Base-by-base conservation (phyloP, 257 asterid genomes). In the Solanum pinnatisectum region DNA sequence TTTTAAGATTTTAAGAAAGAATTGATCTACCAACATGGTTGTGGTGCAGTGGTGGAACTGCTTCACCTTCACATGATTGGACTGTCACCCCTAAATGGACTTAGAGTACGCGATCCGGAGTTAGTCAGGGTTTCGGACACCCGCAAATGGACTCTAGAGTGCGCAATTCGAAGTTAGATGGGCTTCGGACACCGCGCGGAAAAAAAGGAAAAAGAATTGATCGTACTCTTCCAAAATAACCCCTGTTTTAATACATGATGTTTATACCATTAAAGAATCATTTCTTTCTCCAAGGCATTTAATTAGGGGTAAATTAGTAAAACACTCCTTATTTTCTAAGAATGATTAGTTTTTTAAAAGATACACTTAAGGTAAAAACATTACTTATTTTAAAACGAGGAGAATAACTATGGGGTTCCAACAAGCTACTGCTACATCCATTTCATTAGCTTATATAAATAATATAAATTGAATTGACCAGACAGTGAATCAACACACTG, bases 151-250 rank as follows among this genome's bases (percentile, higher is more conserved):
- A 18, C n/a, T 10, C 65, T 56, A 56, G 4, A 56, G 10, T 56
- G 10, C 1, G 1, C 0, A 20, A 56, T 18, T 20, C 0, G n/a
- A 4, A 56, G n/a, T 18, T 56, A 56, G 65, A 1, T 20, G 65
- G 4, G n/a, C 65, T 56, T 20, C 11, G 10, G 0, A 18, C 4
- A 3, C n/a, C 20, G 3, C 6, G 0, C 52, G 16, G 4, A 44
- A 52, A 56, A 18, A 56, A 1, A 16, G 18, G 60, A 52, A 23
- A 52, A 6, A 52, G 63, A 7, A 59, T 59, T 59, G 67, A 8
- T 20, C 0, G 10, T 59, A 59, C 4, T 59, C 67, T 59, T 59
- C 25, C 25, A 56, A 20, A 20, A 56, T 56, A 18, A 56, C 67
- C 11, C 67, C 8, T 56, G 5, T 0, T 56, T 56, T 22, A 20